Conservation (phyloP, 345 rosid species). For the Citrus glauca region DNA sequence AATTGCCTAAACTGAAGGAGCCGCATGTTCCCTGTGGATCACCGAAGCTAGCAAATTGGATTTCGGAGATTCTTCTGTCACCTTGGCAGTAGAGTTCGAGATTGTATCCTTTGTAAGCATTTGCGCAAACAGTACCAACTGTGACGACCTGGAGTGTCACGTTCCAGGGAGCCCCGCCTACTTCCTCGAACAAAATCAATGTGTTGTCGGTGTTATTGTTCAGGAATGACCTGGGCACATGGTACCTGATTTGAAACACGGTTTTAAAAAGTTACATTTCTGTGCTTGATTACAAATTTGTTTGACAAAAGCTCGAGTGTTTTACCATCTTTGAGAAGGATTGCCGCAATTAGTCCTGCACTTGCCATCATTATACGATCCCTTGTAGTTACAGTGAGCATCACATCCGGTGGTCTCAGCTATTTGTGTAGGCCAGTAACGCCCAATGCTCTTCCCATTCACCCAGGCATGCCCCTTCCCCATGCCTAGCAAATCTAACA, state of each 20-base stretch:
- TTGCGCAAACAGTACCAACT: conserved; percentile 26
- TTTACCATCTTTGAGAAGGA: conserved; percentile 43
- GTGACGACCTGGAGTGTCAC: conserved; percentile 29
- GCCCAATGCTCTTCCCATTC: conserved; percentile 42
- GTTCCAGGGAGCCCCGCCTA: conserved; percentile 30
- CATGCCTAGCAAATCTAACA: conserved; percentile 38
- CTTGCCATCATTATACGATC: conserved; percentile 20
- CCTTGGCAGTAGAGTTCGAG: conserved; percentile 36
- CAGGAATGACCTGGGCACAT: conserved; percentile 36
- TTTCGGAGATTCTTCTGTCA: conserved; percentile 15
- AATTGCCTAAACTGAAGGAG: conserved; percentile 13
- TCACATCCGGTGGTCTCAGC: conserved; percentile 25
- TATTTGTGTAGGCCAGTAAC: conserved; percentile 35
- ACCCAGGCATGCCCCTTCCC: conserved; percentile 55
- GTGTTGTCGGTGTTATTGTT: conserved; percentile 3
- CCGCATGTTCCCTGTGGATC: conserved; percentile 29
- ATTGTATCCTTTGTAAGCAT: conserved; percentile 22
- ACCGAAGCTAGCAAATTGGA: conserved; percentile 48
- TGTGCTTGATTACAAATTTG: background rate
- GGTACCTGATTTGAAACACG: conserved; percentile 26
- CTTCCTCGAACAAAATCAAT: conserved; percentile 42
- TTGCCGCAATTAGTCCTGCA: conserved; percentile 39
- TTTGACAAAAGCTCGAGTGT: background rate
- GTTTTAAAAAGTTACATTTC: background rate
- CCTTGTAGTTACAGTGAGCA: conserved; percentile 31